Base-by-base conservation (phyloP, 768 basidiomycete species). In the Hortiboletus flavorubellus region DNA sequence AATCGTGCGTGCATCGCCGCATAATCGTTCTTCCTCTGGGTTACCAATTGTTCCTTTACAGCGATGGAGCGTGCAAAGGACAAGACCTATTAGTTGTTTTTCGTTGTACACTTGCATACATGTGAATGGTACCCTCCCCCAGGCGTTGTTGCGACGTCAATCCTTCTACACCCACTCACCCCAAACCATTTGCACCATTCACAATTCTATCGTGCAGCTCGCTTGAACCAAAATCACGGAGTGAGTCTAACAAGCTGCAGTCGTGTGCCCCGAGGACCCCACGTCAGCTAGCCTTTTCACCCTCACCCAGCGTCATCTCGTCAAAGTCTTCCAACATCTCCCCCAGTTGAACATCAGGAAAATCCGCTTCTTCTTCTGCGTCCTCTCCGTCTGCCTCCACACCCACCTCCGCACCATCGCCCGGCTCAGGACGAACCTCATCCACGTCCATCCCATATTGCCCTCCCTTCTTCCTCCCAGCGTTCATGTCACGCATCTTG, bases 311-410 rank as follows among this genome's bases (percentile, higher is more conserved):
- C 9, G 86, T 91, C 86, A 98, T 80, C 71, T 92, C 92, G 62
- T 97, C 93, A 63, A 97, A 93, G 69, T 89, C 85, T 55, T 97
- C 93, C 64, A 98, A 71, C 58, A 98, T 70, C 72, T 98, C 94
- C 61, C 93, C 84, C 64, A 96, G 68, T 55, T 80, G 77, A 41
- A 98, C 78, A 40, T 93, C 89, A 0, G 93, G 94, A 85, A 97
- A 96, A 71, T 95, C 93, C 2, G 77, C 68, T 67, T 94, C 94
- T 5, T 82, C 86, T 56, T 83, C 88, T 14, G 71, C 82, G 4
- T 75, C 78, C 26, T 76, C 81, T 21, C 61, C 72, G 5, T 53
- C 26, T 8, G 31, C 70, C 5, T 54, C 69, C 12, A n/a, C 68
- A 14, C 43, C 41, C 3, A 39, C 66, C 16, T 35, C n/a, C 2